Percentiles rank a stretch among this genome's conserved stretches.
Conservation (phyloP, 2,329 filamentous ascomycete genomes). For the Neobulgaria alba region DNA sequence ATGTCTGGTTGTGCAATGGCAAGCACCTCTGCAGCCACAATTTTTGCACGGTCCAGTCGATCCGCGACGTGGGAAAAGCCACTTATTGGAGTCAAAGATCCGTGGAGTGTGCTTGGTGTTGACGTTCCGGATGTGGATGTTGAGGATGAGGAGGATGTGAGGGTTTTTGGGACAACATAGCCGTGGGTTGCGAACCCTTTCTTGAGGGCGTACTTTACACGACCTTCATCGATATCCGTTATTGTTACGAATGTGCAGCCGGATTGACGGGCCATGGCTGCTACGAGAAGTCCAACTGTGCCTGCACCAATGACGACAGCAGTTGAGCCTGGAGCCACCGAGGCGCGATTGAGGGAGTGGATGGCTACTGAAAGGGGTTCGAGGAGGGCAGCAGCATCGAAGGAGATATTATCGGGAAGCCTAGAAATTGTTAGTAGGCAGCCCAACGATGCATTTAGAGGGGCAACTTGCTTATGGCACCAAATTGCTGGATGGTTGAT, state of each 20-base stretch:
- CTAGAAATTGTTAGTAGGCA: conserved; percentile 26
- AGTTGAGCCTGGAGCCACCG: conserved; percentile 42
- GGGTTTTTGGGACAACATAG: conserved; percentile 41
- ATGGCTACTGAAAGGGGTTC: conserved; percentile 55
- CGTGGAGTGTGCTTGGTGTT: conserved; percentile 33
- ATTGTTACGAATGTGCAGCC: conserved; percentile 52
- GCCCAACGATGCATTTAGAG: neutral
- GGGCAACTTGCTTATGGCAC: conserved; percentile 49
- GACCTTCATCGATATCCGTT: conserved; percentile 50
- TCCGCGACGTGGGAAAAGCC: conserved; percentile 34
- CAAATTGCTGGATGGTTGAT: conserved; percentile 54
- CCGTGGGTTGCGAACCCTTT: conserved; percentile 53
- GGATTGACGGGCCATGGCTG: conserved; percentile 52
- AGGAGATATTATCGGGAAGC: conserved; percentile 50
- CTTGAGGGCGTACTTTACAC: conserved; percentile 50
- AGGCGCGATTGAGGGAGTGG: conserved; percentile 50
- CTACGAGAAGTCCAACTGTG: conserved; percentile 53
- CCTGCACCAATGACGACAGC: conserved; percentile 58
- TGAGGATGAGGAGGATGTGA: conserved; percentile 36
- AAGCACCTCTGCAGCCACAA: conserved; percentile 41
- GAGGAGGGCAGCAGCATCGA: conserved; percentile 50
- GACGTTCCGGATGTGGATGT: conserved; percentile 40
- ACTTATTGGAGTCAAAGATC: conserved; percentile 31
- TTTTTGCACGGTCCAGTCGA: conserved; percentile 43
- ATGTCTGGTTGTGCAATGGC: conserved; percentile 25